These are phyloP conservation scores for Aspergillus texensis DNA, from an alignment of 2,329 filamentous ascomycete genomes.

Conservation along the genomic window DNA sequence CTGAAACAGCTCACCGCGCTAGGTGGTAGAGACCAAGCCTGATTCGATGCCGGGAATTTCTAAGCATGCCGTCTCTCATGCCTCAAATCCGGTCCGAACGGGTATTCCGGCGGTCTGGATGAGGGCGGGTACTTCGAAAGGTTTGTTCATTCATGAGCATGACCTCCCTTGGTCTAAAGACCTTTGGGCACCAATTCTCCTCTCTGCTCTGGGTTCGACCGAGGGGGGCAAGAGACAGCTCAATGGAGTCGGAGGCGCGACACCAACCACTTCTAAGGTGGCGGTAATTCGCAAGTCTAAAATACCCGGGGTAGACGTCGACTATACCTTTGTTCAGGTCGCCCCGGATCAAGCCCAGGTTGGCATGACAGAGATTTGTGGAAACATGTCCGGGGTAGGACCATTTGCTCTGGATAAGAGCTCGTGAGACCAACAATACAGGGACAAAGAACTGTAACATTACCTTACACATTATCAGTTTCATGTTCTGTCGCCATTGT, in stretches of 20 bases:
- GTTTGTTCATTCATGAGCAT: conserved; percentile 42
- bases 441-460: conserved; percentile 25
- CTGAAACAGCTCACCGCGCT: too few relatives aligned
- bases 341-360: conserved; percentile 62
- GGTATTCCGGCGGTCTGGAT: conserved; percentile 40
- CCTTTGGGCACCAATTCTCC: conserved; percentile 33
- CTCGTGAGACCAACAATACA: conserved; percentile 39
- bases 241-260: conserved; percentile 67
- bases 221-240: conserved; percentile 57
- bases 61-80: background rate
- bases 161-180: conserved; percentile 30
- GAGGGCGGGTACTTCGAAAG: conserved; percentile 44
- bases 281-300: conserved; percentile 61
- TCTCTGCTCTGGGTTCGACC: conserved; percentile 37
- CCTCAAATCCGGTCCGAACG: background rate
- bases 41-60: background rate
- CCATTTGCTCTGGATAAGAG: conserved; percentile 62
- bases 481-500: background rate
- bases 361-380: conserved; percentile 69
- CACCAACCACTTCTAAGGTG: conserved; percentile 69
- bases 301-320: conserved; percentile 55
- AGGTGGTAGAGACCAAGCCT: background rate
- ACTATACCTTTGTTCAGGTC: conserved; percentile 70
- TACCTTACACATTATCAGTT: too few relatives aligned
- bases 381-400: conserved; percentile 68